Base-by-base conservation (phyloP, 2,329 filamentous ascomycete genomes). In the Claviceps africana region DNA sequence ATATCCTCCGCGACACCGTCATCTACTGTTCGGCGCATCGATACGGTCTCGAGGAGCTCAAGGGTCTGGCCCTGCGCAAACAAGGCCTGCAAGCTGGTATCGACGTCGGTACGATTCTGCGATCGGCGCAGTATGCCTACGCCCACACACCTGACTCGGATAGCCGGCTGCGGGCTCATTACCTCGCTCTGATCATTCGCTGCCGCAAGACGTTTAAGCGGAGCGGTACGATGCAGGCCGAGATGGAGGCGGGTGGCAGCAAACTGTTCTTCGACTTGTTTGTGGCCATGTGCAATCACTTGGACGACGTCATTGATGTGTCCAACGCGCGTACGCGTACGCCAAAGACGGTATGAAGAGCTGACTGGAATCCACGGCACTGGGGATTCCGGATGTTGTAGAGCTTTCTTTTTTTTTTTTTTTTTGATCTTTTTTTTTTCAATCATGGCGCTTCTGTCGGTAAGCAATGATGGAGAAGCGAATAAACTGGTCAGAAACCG, bases 181-280 rank as follows among this genome's bases (percentile, higher is more conserved):
- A 95, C 77, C 83, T 97, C 69, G 88, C 90, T 68, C 81, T 96
- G 71, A 95, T 96, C 72, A 95, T 96, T 76, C 85, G 90, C 75
- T 91, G 87, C 78, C 88, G 91, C 70, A 89, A 89, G 77, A 95
- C 88, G 65, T 96, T 97, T 72, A 96, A 95, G 84, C 83, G 86
- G 72, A 95, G 89, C 75, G 90, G 90, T 72, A 96, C 90, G 71
- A 95, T 96, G 89, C 90, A 96, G 79, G 85, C 86, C 75, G 90
- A 96, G 76, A 96, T 97, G 90, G 88, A 95, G 76, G 82, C 82
- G 70, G 89, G 90, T 69, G 89, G 74, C 64, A 78, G 81, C 72
- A 90, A 90, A 78, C 78, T 96, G 73, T 96, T 93, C 79, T 97
- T 97, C 74, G 90, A 96, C 78, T 77, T 97, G 71, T 97, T 96